Evolutionary conservation across 179 eudicot genomes (phyloP).

Genomic region (Silene vulgaris): DNA sequence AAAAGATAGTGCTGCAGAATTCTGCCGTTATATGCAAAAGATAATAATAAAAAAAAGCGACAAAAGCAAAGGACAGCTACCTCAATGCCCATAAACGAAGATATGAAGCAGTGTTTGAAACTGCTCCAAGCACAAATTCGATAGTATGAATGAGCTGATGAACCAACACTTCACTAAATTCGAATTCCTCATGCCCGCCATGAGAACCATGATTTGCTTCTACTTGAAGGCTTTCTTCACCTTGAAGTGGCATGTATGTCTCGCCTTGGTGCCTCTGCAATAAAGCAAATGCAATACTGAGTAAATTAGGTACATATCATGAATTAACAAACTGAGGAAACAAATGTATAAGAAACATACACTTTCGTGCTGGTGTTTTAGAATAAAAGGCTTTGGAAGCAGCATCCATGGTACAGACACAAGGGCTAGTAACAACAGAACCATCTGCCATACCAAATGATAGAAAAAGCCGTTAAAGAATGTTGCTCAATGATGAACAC

Average conservation of each 20-base stretch:
- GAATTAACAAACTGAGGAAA: not conserved
- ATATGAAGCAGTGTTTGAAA: constrained; percentile 78
- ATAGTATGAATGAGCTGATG: constrained; percentile 76
- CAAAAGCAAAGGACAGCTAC: constrained; percentile 19
- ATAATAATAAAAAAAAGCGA: too few relatives aligned
- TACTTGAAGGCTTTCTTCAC: constrained; percentile 41
- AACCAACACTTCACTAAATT: constrained; percentile 68
- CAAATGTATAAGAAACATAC: constrained; percentile 30
- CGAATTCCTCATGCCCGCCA: constrained; percentile 56
- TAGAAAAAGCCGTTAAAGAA: constrained; percentile 5
- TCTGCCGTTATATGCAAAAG: not conserved
- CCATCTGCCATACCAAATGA: constrained; percentile 35
- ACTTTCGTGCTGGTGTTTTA: constrained; percentile 65
- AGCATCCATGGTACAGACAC: constrained; percentile 89
- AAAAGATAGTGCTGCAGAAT: not conserved
- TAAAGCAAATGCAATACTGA: constrained; percentile 1
- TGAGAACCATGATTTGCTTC: constrained; percentile 49
- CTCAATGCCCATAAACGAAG: constrained; percentile 81
- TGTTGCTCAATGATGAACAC: not conserved
- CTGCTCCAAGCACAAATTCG: constrained; percentile 76
- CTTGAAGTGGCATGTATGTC: constrained; percentile 40
- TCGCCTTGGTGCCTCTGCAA: constrained; percentile 66
- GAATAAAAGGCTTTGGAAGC: constrained; percentile 69
- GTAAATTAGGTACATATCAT: not conserved
- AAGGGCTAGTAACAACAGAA: constrained; percentile 53